These are phyloP conservation scores for Leishmania aethiopica DNA, from an alignment of 208 protist species.

Conservation along the genomic window DNA sequence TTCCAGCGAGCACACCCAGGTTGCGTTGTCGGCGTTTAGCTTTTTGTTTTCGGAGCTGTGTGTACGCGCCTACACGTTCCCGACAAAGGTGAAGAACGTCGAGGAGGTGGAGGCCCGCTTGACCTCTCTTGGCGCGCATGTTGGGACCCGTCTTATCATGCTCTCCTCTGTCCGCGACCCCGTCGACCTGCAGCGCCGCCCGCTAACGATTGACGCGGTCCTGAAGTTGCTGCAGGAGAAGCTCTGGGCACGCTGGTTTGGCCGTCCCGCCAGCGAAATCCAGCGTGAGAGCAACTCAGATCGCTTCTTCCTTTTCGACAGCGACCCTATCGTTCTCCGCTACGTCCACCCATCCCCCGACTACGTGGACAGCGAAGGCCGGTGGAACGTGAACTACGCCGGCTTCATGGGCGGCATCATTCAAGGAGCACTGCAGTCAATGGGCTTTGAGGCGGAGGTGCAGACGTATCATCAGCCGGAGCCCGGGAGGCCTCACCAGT, in stretches of 20 bases:
- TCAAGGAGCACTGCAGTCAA: constrained; percentile 72
- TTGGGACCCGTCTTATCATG: constrained; percentile 69
- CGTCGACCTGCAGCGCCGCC: constrained; percentile 52
- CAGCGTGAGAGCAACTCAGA: constrained; percentile 81
- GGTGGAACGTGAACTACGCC: constrained; percentile 86
- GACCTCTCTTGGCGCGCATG: constrained; percentile 68
- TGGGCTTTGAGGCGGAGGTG: constrained; percentile 82
- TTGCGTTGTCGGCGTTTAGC: constrained; percentile 81
- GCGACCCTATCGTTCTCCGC: constrained; percentile 71
- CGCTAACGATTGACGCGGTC: constrained; percentile 62
- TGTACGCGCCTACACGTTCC: constrained; percentile 74
- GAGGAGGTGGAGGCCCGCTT: constrained; percentile 82
- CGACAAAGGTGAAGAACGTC: constrained; percentile 70
- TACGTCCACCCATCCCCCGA: constrained; percentile 75
- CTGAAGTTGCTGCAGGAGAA: constrained; percentile 76
- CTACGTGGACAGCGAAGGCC: constrained; percentile 74
- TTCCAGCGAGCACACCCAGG: constrained; percentile 49
- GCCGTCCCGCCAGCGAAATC: constrained; percentile 71
- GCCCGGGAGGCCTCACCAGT: constrained; percentile 68
- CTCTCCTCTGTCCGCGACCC: constrained; percentile 66
- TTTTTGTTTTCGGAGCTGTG: constrained; percentile 89
- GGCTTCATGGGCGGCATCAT: constrained; percentile 85
- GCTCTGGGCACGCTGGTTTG: constrained; percentile 84
- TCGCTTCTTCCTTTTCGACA: constrained; percentile 85
- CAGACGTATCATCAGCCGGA: constrained; percentile 85